These are phyloP conservation scores for Xylariaceae sp. DNA, from an alignment of 2,329 filamentous ascomycete genomes.

Conservation along the genomic window DNA sequence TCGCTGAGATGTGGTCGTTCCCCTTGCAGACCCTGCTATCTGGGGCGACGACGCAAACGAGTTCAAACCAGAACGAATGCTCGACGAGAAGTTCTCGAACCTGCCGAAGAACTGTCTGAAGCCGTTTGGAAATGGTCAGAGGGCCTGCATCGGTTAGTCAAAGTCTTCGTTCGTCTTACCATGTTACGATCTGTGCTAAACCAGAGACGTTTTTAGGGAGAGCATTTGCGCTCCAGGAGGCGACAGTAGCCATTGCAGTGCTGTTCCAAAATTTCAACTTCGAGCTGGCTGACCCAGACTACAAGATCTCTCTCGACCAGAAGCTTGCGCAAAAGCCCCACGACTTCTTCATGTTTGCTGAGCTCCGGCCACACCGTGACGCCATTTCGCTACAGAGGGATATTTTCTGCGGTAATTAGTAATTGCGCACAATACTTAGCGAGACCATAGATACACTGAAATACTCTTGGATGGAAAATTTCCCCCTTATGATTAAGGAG, in stretches of 20 bases:
- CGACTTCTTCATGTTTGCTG: conserved; percentile 9
- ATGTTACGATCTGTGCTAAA: no score
- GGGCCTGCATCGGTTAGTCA: conserved; percentile 15
- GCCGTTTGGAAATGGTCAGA: conserved; percentile 11
- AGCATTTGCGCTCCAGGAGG: conserved; percentile 15
- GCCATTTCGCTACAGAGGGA: conserved; percentile 8
- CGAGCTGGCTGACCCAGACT: conserved; percentile 11
- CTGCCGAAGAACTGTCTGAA: conserved; percentile 19
- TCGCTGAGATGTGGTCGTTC: no score
- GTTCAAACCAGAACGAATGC: conserved; percentile 43
- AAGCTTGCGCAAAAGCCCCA: conserved; percentile 8
- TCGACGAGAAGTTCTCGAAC: conserved; percentile 36
- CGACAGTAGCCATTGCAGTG: conserved; percentile 8
- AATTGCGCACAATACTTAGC: no score
- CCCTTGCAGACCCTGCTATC: conserved; percentile 36
- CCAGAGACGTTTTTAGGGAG: no score
- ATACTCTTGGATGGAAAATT: no score
- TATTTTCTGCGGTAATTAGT: no score
- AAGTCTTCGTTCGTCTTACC: no score
- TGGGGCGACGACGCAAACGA: conserved; percentile 40
- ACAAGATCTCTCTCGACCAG: conserved; percentile 7
- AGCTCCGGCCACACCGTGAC: conserved; percentile 6
- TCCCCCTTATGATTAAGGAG: no score
- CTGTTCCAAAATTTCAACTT: conserved; percentile 17
- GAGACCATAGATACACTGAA: no score